These are phyloP conservation scores for Rubroboletus satanas DNA, from an alignment of 768 basidiomycete species.

Conservation along the genomic window DNA sequence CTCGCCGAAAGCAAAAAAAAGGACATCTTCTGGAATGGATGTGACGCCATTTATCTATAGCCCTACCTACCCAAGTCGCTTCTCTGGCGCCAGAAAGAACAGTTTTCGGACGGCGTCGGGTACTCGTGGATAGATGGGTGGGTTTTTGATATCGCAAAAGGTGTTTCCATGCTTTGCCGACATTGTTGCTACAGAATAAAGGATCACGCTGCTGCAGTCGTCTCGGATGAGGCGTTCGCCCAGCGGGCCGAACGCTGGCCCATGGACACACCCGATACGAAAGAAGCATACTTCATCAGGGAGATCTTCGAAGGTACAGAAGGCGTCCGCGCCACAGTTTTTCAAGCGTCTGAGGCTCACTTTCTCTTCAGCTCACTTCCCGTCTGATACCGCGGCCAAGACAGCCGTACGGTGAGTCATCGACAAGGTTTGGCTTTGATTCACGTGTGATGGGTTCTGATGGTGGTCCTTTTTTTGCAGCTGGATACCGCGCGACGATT, in stretches of 20 bases:
- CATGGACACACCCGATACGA: constrained; percentile 84
- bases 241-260: constrained; percentile 73
- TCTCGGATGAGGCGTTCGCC: constrained; percentile 81
- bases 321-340: background rate
- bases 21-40: background rate
- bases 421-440: constrained; percentile 2
- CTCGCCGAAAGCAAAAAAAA: background rate
- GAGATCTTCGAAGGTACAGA: constrained; percentile 79
- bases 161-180: background rate
- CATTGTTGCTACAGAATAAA: constrained; percentile 62
- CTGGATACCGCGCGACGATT: constrained; percentile 94
- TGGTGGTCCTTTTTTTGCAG: constrained; percentile 34
- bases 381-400: constrained; percentile 75
- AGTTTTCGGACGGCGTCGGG: constrained; percentile 98
- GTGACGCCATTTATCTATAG: constrained; percentile 33
- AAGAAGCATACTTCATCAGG: constrained; percentile 92
- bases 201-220: constrained; percentile 66
- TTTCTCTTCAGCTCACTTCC: constrained; percentile 62
- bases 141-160: constrained; percentile 13
- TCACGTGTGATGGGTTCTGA: constrained; percentile 13
- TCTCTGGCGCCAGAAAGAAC: constrained; percentile 98
- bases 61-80: constrained; percentile 93
- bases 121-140: constrained; percentile 99
- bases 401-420: constrained; percentile 82
- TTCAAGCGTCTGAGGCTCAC: constrained; percentile 3